Evolutionary conservation across 805 yeast genomes (phyloP), one percentile per base, ranked within the genome.

Genomic region (Zygotorulaspora danielsina): DNA sequence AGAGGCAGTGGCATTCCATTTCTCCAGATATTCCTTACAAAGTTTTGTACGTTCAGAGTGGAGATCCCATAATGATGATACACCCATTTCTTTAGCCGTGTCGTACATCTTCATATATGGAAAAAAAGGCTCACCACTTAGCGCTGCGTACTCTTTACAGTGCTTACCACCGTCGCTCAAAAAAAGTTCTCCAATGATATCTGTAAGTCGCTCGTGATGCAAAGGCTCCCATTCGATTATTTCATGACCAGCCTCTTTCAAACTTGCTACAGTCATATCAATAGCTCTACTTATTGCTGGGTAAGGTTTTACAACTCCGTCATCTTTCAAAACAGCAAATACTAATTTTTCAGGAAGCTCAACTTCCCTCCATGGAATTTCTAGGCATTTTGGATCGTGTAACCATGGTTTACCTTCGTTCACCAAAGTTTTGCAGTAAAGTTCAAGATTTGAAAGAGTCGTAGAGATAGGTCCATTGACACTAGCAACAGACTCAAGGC

Each of bases 381-480:
- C 64, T 7, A 59, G 41, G 19, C 50, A 44, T 5, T 34, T 19
- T 11, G 60, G 60, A 51, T 76, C 80, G 6, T 47, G 50, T 18
- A 64, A 61, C 84, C 85, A 79, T 9, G 86, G 86, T 47, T 74
- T 65, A 44, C 84, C 86, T 21, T 66, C 66, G 51, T 78, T 78
- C 49, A 78, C 67, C 55, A 75, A 78, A n/a, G 67, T 46, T 40
- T 75, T 71, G 87, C 81, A 81, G 65, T 78, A 78, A 39, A 76
- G 62, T 16, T 81, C 87, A 46, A 82, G 63, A 61, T 82, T 89
- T 4, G 78, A 83, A 31, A 79, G 65, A 2, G 75, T 61, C 50
- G 79, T 71, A 5, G 84, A 69, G 63, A 83, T 59, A 30, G 90
- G 90, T 18, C 89, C 90, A 32, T 71, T 70, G 20, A 79, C 83